Evolutionary conservation across 2,329 filamentous ascomycete genomes (phyloP).

Genomic region (Geoglossum cookeanum): DNA sequence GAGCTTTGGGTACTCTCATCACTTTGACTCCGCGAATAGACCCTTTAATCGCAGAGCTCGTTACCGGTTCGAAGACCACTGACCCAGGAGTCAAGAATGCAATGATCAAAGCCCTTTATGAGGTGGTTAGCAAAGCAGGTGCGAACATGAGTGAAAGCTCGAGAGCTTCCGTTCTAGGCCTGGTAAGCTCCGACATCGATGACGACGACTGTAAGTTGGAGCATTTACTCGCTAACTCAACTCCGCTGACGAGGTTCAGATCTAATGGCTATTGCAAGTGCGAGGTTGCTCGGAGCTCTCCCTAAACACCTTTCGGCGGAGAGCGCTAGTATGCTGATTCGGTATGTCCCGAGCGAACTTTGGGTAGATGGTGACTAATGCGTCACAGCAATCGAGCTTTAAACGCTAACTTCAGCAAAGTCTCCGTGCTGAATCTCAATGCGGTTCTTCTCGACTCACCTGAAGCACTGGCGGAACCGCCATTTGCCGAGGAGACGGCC

Average conservation of each 20-base stretch:
- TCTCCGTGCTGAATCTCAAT: constrained; percentile 75
- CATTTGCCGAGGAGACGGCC: constrained; percentile 54
- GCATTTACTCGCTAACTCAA: not conserved
- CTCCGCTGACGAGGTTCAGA: constrained; percentile 18
- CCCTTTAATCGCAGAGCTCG: constrained; percentile 77
- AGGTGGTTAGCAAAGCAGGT: constrained; percentile 89
- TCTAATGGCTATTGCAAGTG: constrained; percentile 71
- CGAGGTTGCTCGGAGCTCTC: constrained; percentile 72
- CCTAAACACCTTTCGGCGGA: constrained; percentile 70
- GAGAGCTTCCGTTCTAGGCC: constrained; percentile 60
- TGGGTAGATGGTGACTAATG: constrained; percentile 7
- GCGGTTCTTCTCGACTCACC: constrained; percentile 71
- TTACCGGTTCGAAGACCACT: constrained; percentile 82
- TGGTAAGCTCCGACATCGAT: constrained; percentile 73
- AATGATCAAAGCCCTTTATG: constrained; percentile 92
- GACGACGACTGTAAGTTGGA: constrained; percentile 41
- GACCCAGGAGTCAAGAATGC: constrained; percentile 79
- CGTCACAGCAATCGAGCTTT: constrained; percentile 59
- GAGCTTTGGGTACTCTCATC: constrained; percentile 85
- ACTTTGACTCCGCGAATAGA: constrained; percentile 90
- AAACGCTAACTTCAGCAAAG: constrained; percentile 51
- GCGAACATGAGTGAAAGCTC: constrained; percentile 87
- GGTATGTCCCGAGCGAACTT: constrained; percentile 19
- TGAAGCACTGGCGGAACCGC: constrained; percentile 40
- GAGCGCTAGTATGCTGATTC: constrained; percentile 40